Evolutionary conservation across 768 basidiomycete species (phyloP).

Genomic region (Lentinula raphanica): DNA sequence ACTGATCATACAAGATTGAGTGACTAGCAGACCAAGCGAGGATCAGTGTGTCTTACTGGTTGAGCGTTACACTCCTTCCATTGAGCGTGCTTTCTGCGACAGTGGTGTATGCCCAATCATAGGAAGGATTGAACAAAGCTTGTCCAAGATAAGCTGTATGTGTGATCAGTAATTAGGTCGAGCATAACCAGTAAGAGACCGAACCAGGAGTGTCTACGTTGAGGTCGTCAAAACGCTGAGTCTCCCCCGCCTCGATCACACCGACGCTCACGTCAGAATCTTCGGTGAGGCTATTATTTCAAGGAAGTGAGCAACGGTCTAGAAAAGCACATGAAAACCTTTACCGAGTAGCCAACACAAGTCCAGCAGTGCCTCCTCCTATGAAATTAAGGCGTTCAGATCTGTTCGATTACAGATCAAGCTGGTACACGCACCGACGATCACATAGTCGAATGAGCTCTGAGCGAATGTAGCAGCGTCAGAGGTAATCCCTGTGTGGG

Average conservation of each 20-base stretch:
- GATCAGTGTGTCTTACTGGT: background rate
- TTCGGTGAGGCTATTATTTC: slow-evolving; percentile 7
- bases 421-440: background rate
- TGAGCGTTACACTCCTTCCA: background rate
- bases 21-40: background rate
- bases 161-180: background rate
- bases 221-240: slow-evolving; percentile 12
- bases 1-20: slow-evolving; percentile 3
- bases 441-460: background rate
- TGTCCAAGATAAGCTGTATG: slow-evolving; percentile 10
- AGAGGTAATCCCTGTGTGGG: background rate
- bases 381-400: background rate
- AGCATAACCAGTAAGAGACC: background rate
- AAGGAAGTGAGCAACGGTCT: background rate
- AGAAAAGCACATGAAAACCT: no score
- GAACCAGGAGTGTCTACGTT: slow-evolving; percentile 15
- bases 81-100: slow-evolving; percentile 10
- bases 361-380: slow-evolving; percentile 15
- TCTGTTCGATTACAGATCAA: no score
- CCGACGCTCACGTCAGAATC: slow-evolving; percentile 12
- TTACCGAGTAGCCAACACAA: slow-evolving; percentile 12
- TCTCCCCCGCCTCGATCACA: slow-evolving; percentile 17
- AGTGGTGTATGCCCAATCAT: slow-evolving; percentile 14
- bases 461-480: slow-evolving; percentile 1
- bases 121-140: slow-evolving; percentile 11